Evolutionary conservation across 805 yeast species (phyloP).

Genomic region (Saccharomycopsis sp.): DNA sequence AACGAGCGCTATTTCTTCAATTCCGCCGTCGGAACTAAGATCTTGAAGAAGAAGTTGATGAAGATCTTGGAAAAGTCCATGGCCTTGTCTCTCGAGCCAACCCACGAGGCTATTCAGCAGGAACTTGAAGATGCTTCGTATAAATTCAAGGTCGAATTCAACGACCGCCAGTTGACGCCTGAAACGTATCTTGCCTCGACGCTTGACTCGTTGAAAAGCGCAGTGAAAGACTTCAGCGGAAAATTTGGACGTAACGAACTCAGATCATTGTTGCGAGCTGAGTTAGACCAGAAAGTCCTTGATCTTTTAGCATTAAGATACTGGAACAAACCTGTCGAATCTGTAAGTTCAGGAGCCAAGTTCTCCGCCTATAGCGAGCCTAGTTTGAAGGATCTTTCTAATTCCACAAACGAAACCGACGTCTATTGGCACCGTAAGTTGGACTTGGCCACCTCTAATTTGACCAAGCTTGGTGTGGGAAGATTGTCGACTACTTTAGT

Average conservation of each 20-base stretch:
- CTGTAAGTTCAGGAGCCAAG: no score
- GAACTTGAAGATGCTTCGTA: conserved; percentile 92
- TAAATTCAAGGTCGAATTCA: conserved; percentile 91
- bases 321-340: conserved; percentile 68
- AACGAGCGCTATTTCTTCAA: conserved; percentile 53
- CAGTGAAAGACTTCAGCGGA: conserved; percentile 80
- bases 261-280: conserved; percentile 68
- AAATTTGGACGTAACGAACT: conserved; percentile 79
- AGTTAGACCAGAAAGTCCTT: conserved; percentile 81
- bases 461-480: conserved; percentile 93
- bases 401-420: conserved; percentile 51
- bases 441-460: conserved; percentile 73
- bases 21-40: conserved; percentile 69
- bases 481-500: conserved; percentile 78
- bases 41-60: conserved; percentile 74
- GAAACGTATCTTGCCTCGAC: conserved; percentile 91
- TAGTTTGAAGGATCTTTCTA: conserved; percentile 48
- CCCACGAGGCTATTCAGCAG: conserved; percentile 75
- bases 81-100: conserved; percentile 84
- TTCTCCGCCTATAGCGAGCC: conserved; percentile 34
- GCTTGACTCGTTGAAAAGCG: conserved; percentile 76
- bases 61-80: conserved; percentile 82
- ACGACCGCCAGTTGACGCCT: conserved; percentile 89
- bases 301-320: conserved; percentile 84
- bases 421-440: conserved; percentile 82